Evolutionary conservation across 169 alveolate species (phyloP).

Genomic region (Plasmodium coatneyi): DNA sequence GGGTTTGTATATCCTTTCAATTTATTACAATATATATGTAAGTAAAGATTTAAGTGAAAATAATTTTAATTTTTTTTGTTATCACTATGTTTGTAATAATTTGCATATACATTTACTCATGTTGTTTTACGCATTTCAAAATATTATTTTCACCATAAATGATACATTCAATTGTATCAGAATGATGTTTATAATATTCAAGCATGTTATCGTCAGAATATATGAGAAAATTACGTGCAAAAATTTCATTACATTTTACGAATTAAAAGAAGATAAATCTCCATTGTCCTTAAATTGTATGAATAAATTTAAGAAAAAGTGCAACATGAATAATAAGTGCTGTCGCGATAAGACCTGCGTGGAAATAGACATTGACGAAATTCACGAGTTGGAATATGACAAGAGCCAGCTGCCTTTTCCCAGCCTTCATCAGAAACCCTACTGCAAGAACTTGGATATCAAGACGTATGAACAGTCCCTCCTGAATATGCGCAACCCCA

Average conservation of each 20-base stretch:
- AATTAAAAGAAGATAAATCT: conserved; percentile 65
- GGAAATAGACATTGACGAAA: conserved; percentile 68
- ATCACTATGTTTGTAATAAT: conserved; percentile 58
- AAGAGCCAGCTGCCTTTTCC: conserved; percentile 21
- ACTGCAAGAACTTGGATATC: conserved; percentile 57
- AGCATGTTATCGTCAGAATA: conserved; percentile 41
- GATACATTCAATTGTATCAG: conserved; percentile 59
- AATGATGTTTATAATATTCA: conserved; percentile 32
- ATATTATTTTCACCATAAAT: conserved; percentile 55
- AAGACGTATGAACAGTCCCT: conserved; percentile 66
- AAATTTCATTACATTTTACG: conserved; percentile 67
- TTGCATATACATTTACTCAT: conserved; percentile 57
- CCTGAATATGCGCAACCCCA: conserved; percentile 45
- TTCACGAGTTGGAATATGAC: conserved; percentile 47
- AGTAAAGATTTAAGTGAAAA: conserved; percentile 38
- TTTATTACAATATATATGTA: conserved; percentile 48
- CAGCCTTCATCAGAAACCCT: conserved; percentile 23
- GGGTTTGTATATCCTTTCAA: conserved; percentile 58
- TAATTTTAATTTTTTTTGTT: conserved; percentile 66
- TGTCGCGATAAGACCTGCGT: conserved; percentile 66
- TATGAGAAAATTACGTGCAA: conserved; percentile 71
- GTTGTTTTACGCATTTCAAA: conserved; percentile 63
- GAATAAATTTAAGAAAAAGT: conserved; percentile 29
- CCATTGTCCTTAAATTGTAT: conserved; percentile 44
- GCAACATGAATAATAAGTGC: conserved; percentile 29